These are phyloP conservation scores for Henckelia pumila DNA, from an alignment of 257 asterid genomes.

Conservation along the genomic window DNA sequence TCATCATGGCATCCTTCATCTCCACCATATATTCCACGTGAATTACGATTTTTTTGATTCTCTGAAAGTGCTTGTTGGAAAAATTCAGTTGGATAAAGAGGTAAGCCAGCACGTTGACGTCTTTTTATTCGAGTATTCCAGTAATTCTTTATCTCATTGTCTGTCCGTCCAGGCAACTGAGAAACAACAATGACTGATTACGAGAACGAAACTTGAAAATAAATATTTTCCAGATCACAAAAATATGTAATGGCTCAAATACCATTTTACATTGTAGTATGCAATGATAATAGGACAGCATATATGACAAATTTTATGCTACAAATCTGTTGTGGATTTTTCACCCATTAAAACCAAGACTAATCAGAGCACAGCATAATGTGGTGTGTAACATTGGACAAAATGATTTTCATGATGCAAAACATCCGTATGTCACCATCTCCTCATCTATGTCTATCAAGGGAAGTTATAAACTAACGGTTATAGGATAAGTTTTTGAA, in stretches of 20 bases:
- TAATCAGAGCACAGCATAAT: slow-evolving; percentile 13
- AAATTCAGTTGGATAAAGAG: slow-evolving; percentile 59
- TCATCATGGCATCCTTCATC: slow-evolving; percentile 40
- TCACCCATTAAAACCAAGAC: background rate
- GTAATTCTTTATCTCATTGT: slow-evolving; percentile 67
- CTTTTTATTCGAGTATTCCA: slow-evolving; percentile 72
- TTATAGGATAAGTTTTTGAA: slow-evolving; percentile 2
- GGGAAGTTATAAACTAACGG: background rate
- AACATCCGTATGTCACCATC: slow-evolving; percentile 8
- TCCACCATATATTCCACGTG: slow-evolving; percentile 38
- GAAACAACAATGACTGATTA: slow-evolving; percentile 15
- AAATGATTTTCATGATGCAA: slow-evolving; percentile 3
- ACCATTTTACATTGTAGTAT: slow-evolving; percentile 13
- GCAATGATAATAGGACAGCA: slow-evolving; percentile 13
- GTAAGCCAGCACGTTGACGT: slow-evolving; percentile 66
- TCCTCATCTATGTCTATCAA: background rate
- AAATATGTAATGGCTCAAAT: slow-evolving; percentile 9
- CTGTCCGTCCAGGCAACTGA: slow-evolving; percentile 71
- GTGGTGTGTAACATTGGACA: background rate
- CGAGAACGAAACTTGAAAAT: slow-evolving; percentile 6
- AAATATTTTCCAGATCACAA: background rate
- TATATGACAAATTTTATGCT: slow-evolving; percentile 2
- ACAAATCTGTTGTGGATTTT: background rate
- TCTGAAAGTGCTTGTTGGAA: slow-evolving; percentile 35
- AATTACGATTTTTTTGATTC: slow-evolving; percentile 35